These are phyloP conservation scores for Colletotrichum phormii DNA, from an alignment of 2,329 filamentous ascomycete species.

Conservation along the genomic window DNA sequence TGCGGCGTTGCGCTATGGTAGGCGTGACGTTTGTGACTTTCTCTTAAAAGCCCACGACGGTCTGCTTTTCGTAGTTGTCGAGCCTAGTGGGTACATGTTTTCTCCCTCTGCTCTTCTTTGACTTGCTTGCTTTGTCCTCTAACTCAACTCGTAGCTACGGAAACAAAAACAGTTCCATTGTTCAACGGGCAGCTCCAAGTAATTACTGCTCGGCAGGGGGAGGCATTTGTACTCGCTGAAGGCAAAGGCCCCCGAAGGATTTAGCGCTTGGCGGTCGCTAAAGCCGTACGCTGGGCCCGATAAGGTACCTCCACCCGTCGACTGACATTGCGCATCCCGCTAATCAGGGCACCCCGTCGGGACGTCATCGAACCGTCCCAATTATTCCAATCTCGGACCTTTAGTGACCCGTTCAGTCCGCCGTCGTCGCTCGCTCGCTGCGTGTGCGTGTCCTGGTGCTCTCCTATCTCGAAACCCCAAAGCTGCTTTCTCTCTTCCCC, in stretches of 20 bases:
- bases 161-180: background rate
- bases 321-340: slow-evolving; percentile 14
- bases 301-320: slow-evolving; percentile 16
- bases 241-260: slow-evolving; percentile 5
- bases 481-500: background rate
- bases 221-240: background rate
- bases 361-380: slow-evolving; percentile 36
- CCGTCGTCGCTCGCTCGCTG: slow-evolving; percentile 5
- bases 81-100: background rate
- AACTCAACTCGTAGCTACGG: background rate
- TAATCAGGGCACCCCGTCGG: slow-evolving; percentile 28
- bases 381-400: slow-evolving; percentile 32
- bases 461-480: slow-evolving; percentile 17
- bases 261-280: slow-evolving; percentile 29
- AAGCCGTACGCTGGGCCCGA: slow-evolving; percentile 18
- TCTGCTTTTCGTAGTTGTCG: background rate
- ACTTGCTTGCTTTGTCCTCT: background rate
- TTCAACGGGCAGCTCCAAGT: background rate
- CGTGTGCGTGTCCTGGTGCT: slow-evolving; percentile 8
- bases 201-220: background rate
- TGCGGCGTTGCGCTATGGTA: background rate
- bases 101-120: background rate
- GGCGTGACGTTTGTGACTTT: background rate
- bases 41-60: too few species aligned
- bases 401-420: slow-evolving; percentile 28